Base-by-base conservation (phyloP, 73 alveolate genomes). In the Symbiodinium natans region DNA sequence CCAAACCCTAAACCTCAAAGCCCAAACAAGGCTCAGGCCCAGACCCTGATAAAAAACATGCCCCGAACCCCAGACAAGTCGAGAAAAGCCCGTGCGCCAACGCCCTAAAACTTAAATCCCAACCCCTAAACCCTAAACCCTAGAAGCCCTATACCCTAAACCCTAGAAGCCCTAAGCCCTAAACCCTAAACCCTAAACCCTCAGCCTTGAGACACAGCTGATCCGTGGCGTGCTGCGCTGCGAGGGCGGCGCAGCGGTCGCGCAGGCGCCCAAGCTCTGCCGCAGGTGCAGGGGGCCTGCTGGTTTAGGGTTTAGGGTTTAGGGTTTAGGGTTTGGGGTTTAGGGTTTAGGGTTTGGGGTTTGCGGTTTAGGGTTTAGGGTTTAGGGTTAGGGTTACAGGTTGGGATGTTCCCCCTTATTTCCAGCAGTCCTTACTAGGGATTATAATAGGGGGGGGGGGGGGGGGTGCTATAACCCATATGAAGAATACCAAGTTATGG, bases 121-220 rank as follows among this genome's bases (percentile, higher is more conserved):
- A 46, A 46, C 6, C 77, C 34, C n/a, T 27, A 17, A 1, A 34
- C 77, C 36, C 38, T 23, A 59, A 1, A 17, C 77, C 2, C 34
- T 27, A 59, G 31, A 63, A 56, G 19, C 75, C 77, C 77, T 63
- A 25, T 21, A 21, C 36, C 77, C 77, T 63, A 63, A 27, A 63
- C n/a, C 68, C 68, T 27, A 17, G 21, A 52, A 52, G 29, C 1
- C 68, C 68, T 15, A 48, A 48, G 56, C 63, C 38, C 77, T 59
- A 59, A 59, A 15, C n/a, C 77, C 77, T 3, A 59, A 59, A 15
- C 77, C 34, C 36, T n/a, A 56, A 3, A 27, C 80, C 13, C 3
- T 63, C 59, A 46, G 59, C 80, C 80, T 63, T 63, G 80, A 63
- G 80, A 17, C 80, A 63, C 80, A 23, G 80, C 36, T 63, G 80